Evolutionary conservation across 2,329 filamentous ascomycete species (phyloP).

Genomic region (Escovopsis sp.): DNA sequence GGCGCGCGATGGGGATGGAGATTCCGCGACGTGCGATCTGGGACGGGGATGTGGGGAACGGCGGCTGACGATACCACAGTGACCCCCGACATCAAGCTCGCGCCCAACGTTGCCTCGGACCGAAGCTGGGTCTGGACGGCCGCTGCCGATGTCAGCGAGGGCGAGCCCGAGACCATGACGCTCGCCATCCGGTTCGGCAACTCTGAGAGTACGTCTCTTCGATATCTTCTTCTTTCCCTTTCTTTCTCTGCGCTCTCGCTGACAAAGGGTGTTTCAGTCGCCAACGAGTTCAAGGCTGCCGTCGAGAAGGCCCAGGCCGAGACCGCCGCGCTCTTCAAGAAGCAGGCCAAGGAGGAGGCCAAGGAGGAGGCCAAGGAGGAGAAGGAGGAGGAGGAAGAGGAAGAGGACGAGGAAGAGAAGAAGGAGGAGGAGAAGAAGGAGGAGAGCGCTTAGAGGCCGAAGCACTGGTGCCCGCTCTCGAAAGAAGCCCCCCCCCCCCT

Average conservation of each 20-base stretch:
- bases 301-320: conserved; percentile 96
- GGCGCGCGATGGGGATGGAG: too few relatives aligned
- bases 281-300: conserved; percentile 92
- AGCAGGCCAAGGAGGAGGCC: conserved; percentile 20
- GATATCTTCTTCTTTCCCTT: conserved; percentile 4
- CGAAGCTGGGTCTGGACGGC: conserved; percentile 99
- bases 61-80: too few relatives aligned
- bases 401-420: neutral
- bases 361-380: conserved; percentile 11
- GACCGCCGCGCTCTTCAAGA: conserved; percentile 73
- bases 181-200: conserved; percentile 96
- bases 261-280: conserved; percentile 41
- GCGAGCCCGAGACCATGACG: conserved; percentile 89
- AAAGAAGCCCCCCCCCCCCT: too few relatives aligned
- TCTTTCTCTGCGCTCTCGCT: too few relatives aligned
- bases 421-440: neutral
- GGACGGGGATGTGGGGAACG: too few relatives aligned
- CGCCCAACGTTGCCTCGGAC: conserved; percentile 93
- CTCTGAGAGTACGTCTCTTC: conserved; percentile 66
- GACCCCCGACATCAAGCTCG: conserved; percentile 97
- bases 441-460: neutral
- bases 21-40: too few relatives aligned
- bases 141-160: conserved; percentile 93
- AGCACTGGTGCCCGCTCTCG: too few relatives aligned
- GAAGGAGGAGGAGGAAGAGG: neutral